Base-by-base conservation (phyloP, 768 basidiomycete genomes). In the Cytidiella melzeri region DNA sequence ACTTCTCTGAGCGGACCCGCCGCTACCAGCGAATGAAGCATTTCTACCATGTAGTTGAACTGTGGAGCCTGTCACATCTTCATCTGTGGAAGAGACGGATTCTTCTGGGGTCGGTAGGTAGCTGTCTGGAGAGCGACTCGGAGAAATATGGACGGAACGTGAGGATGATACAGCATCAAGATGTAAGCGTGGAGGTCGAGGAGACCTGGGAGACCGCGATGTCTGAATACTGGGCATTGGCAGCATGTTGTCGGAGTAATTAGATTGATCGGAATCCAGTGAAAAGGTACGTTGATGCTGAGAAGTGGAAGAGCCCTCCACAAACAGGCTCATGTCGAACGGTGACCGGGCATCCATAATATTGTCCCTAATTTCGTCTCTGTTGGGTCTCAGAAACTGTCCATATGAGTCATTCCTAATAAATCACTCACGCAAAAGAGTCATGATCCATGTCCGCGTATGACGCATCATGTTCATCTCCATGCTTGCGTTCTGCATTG, bases 71-170 rank as follows among this genome's bases (percentile, higher is more conserved):
- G 66, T 50, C 13, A 66, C 61, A 26, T 67, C 67, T 41, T 75
- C 74, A 34, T 79, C 78, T 41, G 72, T 71, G 36, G 69, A 77
- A 5, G 68, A 69, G 19, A 77, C 69, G 13, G 77, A 79, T 28
- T 79, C 79, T 5, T 76, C 79, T 15, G 77, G 77, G 38, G 79
- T 80, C 18, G 80, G 78, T 11, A 77, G 63, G 63, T 77, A 76
- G 52, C 69, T 73, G 38, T 78, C 80, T 5, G 77, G 71, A 18
- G 81, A 78, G 30, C 64, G 69, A 15, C 76, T 70, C 19, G 77
- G 79, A 19, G 55, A 50, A 2, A 43, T 44, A 19, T 52, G 55
- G 13, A 44, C 37, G n/a, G 44, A 11, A 25, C 72, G 71, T 42
- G 66, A 71, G 2, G 71, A 62, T 50, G 69, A 68, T 40, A 76